These are phyloP conservation scores for Delitschia confertaspora DNA, from an alignment of 495 filamentous ascomycete species.

Conservation along the genomic window DNA sequence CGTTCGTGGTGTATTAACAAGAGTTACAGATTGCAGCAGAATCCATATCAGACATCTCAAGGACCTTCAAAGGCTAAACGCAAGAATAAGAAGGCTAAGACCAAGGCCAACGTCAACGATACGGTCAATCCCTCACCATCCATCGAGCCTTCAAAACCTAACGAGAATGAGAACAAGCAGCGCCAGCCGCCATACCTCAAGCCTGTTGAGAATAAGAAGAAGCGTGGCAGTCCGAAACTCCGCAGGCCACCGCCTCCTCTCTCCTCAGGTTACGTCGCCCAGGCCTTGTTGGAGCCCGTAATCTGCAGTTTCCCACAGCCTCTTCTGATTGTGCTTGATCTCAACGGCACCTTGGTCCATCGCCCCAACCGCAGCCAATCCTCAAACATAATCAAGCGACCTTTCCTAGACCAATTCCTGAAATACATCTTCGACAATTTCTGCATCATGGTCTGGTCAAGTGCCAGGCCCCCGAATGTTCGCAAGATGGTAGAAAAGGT, in stretches of 20 bases:
- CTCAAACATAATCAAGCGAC: constrained; percentile 50
- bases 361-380: constrained; percentile 47
- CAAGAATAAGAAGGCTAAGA: too few species aligned
- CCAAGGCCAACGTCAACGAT: too few species aligned
- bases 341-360: constrained; percentile 82
- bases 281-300: constrained; percentile 34
- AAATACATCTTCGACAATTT: constrained; percentile 51
- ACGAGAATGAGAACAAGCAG: too few species aligned
- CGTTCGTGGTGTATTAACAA: too few species aligned
- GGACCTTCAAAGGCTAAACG: too few species aligned
- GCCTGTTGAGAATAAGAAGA: constrained; percentile 21
- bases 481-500: constrained; percentile 47
- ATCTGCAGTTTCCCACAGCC: constrained; percentile 30
- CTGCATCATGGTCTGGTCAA: constrained; percentile 84
- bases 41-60: too few species aligned
- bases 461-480: constrained; percentile 65
- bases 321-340: constrained; percentile 75
- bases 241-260: constrained; percentile 34
- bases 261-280: constrained; percentile 39
- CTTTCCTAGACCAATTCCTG: constrained; percentile 57
- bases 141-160: too few species aligned
- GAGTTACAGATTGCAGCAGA: too few species aligned
- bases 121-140: too few species aligned
- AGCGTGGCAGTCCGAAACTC: constrained; percentile 9
- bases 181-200: too few species aligned